Base-by-base conservation (phyloP, 306 rosid genomes). In the Sindora glabra region DNA sequence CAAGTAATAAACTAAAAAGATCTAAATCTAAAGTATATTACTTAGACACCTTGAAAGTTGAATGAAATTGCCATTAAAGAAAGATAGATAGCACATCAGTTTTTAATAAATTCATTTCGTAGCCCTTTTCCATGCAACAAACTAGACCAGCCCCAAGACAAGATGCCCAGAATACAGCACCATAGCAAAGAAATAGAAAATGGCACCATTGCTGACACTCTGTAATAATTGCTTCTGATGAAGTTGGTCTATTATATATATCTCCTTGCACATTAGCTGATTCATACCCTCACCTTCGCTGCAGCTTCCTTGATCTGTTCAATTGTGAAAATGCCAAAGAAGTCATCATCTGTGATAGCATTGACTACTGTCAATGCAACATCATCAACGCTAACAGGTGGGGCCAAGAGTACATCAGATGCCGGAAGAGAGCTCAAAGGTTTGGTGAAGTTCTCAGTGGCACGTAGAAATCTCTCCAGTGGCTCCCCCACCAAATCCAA, bases 221-320 rank as follows among this genome's bases (percentile, higher is more conserved):
- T 48, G 41, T 7, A 7, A 44, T 13, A 24, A 22, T 26, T 56
- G 40, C 29, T 24, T 52, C 9, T 37, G 42, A 52, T 49, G 25
- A 38, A 24, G 50, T 42, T 45, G 33, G 6, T 30, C 10, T 21
- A 37, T 10, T 40, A 33, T 18, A 69, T 59, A 2, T 37, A 40
- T 53, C 36, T 30, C 57, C 29, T 48, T 36, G 42, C 38, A 29
- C 25, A 21, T 30, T 48, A 46, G 8, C 10, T 45, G 41, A 42
- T 25, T 87, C 84, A 87, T 56, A 60, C 80, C 74, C 70, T 77
- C 48, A 69, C 82, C 49, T 86, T 92, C 38, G 77, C 67, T 21
- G 98, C 98, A 50, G 95, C 88, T 76, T 88, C 96, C 73, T 92
- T 88, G 79, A 92, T 92, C 76, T 92, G 98, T 17, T 86, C 90